Conservation (phyloP, 805 yeast species). For the Komagataella kurtzmanii region DNA sequence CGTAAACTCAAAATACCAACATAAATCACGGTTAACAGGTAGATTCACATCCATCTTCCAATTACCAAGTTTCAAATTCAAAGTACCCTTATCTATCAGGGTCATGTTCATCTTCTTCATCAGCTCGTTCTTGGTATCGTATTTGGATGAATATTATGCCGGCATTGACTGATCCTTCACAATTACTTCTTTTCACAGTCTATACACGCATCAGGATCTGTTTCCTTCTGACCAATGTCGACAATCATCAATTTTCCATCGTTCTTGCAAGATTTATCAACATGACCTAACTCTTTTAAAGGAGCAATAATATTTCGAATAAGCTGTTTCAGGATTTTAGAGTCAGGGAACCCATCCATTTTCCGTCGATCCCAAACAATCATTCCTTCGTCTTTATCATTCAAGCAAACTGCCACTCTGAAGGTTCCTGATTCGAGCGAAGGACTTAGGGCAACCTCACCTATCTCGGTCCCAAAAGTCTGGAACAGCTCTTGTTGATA, state of each 20-base stretch:
- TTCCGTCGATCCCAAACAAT: constrained; percentile 47
- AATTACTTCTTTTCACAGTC: not conserved
- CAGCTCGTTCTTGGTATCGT: not conserved
- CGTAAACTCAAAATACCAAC: not conserved
- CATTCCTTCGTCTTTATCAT: constrained; percentile 8
- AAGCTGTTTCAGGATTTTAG: constrained; percentile 59
- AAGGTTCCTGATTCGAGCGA: constrained; percentile 41
- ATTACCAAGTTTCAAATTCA: not conserved
- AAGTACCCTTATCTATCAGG: not conserved
- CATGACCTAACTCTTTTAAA: constrained; percentile 43
- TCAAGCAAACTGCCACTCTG: constrained; percentile 33
- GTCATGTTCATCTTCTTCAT: not conserved
- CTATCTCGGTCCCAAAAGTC: constrained; percentile 40
- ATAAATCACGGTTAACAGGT: not conserved
- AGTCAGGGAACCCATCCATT: constrained; percentile 77
- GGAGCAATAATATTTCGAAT: constrained; percentile 52
- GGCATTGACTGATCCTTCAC: not conserved
- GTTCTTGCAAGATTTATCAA: constrained; percentile 24
- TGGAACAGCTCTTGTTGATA: constrained; percentile 74
- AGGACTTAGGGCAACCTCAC: constrained; percentile 41
- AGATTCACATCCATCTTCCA: not conserved
- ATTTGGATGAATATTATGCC: not conserved
- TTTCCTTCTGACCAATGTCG: not conserved
- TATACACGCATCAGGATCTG: not conserved
- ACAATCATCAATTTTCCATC: not conserved